A percentile compares a stretch with the other conserved stretches of the same genome.
Evolutionary conservation across 352 stramenopile species (phyloP).

Genomic region (Thraustochytrium sp.): DNA sequence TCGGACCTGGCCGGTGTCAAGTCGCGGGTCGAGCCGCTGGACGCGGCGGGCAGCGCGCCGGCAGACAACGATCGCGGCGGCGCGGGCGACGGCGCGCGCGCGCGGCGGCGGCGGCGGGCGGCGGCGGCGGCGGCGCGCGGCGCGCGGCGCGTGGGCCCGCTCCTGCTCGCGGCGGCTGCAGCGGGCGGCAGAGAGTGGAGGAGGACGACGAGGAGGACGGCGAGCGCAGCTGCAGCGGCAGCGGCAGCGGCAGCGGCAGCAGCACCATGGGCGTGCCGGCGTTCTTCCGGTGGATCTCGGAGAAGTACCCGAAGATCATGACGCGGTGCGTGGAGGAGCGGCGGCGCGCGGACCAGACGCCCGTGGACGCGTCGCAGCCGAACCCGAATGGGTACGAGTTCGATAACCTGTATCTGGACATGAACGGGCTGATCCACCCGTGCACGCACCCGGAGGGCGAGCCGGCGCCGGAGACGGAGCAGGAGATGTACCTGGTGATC

Average conservation of each 20-base stretch:
- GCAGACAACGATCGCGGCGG: no score
- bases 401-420: conserved; percentile 99
- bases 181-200: neutral
- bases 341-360: conserved; percentile 62
- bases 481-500: conserved; percentile 96
- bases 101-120: no score
- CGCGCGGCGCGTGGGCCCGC: no score
- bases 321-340: conserved; percentile 73
- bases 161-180: no score
- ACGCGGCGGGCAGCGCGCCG: no score
- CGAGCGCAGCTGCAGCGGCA: neutral
- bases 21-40: no score
- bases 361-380: conserved; percentile 67
- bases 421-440: conserved; percentile 99
- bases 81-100: no score
- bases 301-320: conserved; percentile 98
- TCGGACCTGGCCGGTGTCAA: no score
- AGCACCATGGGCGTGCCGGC: conserved; percentile 84
- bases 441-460: conserved; percentile 91
- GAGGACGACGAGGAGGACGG: neutral
- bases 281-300: conserved; percentile 97
- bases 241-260: neutral
- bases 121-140: no score
- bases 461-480: conserved; percentile 80
- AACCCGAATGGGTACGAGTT: conserved; percentile 89